phyloP scores from a whole-genome alignment of 2,329 filamentous ascomycete genomes.

The Albifimbria verrucaria region DNA sequence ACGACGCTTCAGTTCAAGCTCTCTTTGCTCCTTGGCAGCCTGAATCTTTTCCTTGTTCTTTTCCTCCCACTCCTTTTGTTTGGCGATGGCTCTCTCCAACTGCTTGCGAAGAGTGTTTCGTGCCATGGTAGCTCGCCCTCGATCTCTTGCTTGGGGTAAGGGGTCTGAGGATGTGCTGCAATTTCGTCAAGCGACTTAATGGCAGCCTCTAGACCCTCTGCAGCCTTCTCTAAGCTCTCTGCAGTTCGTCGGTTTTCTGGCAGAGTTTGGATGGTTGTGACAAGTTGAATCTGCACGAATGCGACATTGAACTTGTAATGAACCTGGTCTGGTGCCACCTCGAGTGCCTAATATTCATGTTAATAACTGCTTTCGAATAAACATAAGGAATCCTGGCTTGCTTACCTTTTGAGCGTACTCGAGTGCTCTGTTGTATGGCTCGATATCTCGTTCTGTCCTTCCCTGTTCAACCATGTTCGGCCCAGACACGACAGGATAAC shows the following conservation, averaged over 20 bases:
- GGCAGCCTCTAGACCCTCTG: slow-evolving; percentile 77
- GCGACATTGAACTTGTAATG: slow-evolving; percentile 98
- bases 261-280: slow-evolving; percentile 72
- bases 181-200: slow-evolving; percentile 70
- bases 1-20: slow-evolving; percentile 73
- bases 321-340: slow-evolving; percentile 75
- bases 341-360: slow-evolving; percentile 58
- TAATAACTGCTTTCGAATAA: slow-evolving; percentile 9
- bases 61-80: slow-evolving; percentile 87
- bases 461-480: slow-evolving; percentile 83
- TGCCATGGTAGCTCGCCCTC: slow-evolving; percentile 98
- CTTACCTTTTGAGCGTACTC: slow-evolving; percentile 62
- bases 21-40: slow-evolving; percentile 73
- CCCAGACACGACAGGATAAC: slow-evolving; percentile 82
- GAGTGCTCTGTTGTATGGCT: slow-evolving; percentile 54
- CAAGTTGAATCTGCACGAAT: slow-evolving; percentile 94
- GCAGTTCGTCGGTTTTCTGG: slow-evolving; percentile 74
- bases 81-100: slow-evolving; percentile 78
- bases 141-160: slow-evolving; percentile 85
- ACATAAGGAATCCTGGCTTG: neutral
- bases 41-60: slow-evolving; percentile 87
- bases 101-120: slow-evolving; percentile 92
- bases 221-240: slow-evolving; percentile 76
- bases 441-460: slow-evolving; percentile 56
- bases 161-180: slow-evolving; percentile 62